Base-by-base conservation (phyloP, 179 eudicot species). In the Vitellaria paradoxa region DNA sequence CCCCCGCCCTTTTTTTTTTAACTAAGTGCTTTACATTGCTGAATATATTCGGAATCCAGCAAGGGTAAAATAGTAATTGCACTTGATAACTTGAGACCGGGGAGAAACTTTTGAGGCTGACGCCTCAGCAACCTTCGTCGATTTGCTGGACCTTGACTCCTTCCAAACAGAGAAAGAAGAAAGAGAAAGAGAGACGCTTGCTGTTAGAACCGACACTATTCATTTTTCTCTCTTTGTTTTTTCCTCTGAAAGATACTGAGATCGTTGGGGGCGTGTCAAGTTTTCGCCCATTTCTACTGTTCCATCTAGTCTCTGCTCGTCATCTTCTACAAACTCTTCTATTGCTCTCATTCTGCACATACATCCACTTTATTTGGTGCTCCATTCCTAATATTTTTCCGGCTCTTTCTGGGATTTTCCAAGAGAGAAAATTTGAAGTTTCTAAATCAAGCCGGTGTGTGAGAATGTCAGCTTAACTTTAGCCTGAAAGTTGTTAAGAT, bases 331-430 rank as follows among this genome's bases (percentile, higher is more conserved):
- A 6, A 11, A 3, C 11, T 64, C 7, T 21, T 20, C 14, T 42
- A 21, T 10, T 4, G 0, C 40, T 10, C 9, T 20, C 7, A n/a
- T 49, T 11, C 2, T 21, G 55, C 55, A 30, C 5, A 6, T 12
- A 7, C 55, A 20, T 24, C 26, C 59, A 75, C 70, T 74, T 74
- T 74, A 60, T 74, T 61, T 68, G 11, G 50, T 12, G 60, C 73
- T 65, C 46, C 37, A 9, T 26, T 30, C 6, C 68, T 64, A 14
- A 26, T 50, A 6, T 70, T 23, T 70, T 70, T 70, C 12, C 13
- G n/a, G 21, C 50, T 70, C 49, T 13, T 6, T 50, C 4, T 37
- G 5, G 53, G 57, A 57, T 30, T 30, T 30, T 30, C 37, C 37
- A 2, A 57, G 18, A 40, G 53, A 73, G 23, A 59, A 72, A 46